These are phyloP conservation scores for Lachancea kluyveri DNA, from an alignment of 805 yeast species.

Conservation along the genomic window DNA sequence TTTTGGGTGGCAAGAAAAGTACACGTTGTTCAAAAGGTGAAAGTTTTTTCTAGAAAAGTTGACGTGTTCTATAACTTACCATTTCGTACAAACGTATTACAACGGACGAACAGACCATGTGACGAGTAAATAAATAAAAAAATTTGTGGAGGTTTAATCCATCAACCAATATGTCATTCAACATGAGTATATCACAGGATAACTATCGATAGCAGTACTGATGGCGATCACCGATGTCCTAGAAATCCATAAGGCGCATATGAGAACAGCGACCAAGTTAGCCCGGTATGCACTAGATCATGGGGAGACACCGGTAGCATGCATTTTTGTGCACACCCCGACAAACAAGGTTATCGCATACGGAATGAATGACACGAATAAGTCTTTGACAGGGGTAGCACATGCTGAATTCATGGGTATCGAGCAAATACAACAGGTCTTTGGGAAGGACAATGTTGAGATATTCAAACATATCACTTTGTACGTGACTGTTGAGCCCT, in stretches of 20 bases:
- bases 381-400: conserved; percentile 75
- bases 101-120: too few species aligned
- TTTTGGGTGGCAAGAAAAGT: conserved; percentile 10
- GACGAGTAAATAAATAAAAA: too few species aligned
- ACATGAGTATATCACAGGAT: too few species aligned
- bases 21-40: conserved; percentile 9
- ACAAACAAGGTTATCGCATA: conserved; percentile 50
- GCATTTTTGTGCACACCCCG: conserved; percentile 51
- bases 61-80: too few species aligned
- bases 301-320: conserved; percentile 84
- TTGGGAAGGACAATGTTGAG: conserved; percentile 15
- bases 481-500: conserved; percentile 96
- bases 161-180: too few species aligned
- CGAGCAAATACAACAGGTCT: conserved; percentile 38
- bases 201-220: too few species aligned
- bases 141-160: too few species aligned
- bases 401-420: conserved; percentile 93
- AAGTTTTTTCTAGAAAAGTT: conserved; percentile 1
- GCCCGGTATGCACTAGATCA: conserved; percentile 59
- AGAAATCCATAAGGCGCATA: conserved; percentile 29
- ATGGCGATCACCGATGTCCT: conserved; percentile 5
- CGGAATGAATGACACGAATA: conserved; percentile 84
- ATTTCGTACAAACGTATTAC: too few species aligned
- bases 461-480: conserved; percentile 54
- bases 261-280: conserved; percentile 46